Conservation (phyloP, 208 protist genomes). For the Leishmania martiniquensis region DNA sequence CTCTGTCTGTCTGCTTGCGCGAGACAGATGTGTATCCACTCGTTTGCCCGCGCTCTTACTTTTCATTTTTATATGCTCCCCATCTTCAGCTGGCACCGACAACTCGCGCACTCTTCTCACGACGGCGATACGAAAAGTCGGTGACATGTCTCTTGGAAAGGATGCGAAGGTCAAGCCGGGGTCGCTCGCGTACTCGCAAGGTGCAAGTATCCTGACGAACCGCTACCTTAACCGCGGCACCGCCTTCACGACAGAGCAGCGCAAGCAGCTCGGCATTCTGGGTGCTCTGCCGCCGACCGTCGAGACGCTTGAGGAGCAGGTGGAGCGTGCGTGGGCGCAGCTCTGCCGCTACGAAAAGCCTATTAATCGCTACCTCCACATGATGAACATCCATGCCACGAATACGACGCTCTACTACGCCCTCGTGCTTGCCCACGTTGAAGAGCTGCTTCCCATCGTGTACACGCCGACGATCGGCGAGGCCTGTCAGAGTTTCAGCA, state of each 20-base stretch:
- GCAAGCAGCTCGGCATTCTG: constrained; percentile 65
- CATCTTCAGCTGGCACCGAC: too few species aligned
- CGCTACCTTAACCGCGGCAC: constrained; percentile 83
- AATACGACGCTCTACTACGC: constrained; percentile 89
- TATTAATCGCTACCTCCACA: constrained; percentile 86
- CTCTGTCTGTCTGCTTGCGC: constrained; percentile 25
- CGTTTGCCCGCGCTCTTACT: too few species aligned
- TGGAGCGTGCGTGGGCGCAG: constrained; percentile 70
- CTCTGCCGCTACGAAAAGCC: constrained; percentile 76
- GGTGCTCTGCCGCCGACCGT: constrained; percentile 68
- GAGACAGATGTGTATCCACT: too few species aligned
- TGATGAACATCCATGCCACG: constrained; percentile 60
- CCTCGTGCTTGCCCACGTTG: constrained; percentile 68
- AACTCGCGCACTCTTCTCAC: neutral
- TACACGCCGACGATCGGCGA: constrained; percentile 94
- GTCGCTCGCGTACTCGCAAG: constrained; percentile 29
- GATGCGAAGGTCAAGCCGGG: constrained; percentile 18
- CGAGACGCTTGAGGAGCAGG: constrained; percentile 84
- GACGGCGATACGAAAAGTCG: neutral
- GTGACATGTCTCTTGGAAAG: constrained; percentile 1
- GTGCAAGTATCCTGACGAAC: constrained; percentile 59
- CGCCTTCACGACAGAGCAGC: constrained; percentile 81
- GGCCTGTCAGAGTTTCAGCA: constrained; percentile 92
- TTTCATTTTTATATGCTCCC: too few species aligned
- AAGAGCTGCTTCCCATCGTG: constrained; percentile 82